Conservation (phyloP, 352 stramenopile species). For the Globisporangium canariense region DNA sequence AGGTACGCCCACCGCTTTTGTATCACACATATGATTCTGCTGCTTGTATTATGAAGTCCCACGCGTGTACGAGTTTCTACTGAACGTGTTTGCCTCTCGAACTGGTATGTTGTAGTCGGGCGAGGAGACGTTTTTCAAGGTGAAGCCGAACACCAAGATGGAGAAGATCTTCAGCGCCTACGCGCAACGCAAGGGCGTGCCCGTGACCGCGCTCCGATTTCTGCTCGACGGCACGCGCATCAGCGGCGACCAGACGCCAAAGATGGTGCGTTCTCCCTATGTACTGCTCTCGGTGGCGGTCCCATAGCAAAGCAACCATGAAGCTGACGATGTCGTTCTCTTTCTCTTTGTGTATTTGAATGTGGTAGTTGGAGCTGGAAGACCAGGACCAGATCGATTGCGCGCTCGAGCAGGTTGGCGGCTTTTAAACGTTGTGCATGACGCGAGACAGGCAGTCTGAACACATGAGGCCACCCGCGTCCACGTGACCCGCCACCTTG, state of each 20-base stretch:
- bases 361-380: slow-evolving; percentile 89
- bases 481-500: background rate
- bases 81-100: no score
- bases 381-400: slow-evolving; percentile 98
- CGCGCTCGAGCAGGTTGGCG: slow-evolving; percentile 89
- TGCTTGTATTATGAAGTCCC: no score
- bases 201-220: slow-evolving; percentile 90
- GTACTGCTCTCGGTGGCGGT: background rate
- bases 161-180: slow-evolving; percentile 97
- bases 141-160: slow-evolving; percentile 99
- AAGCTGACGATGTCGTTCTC: background rate
- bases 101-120: slow-evolving; percentile 46
- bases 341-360: background rate
- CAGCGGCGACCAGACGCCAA: slow-evolving; percentile 92
- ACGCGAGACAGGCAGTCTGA: background rate
- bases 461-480: no score
- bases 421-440: slow-evolving; percentile 30
- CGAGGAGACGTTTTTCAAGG: slow-evolving; percentile 98
- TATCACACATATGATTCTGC: no score
- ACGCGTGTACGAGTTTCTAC: no score
- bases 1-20: slow-evolving; percentile 26
- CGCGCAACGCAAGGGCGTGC: slow-evolving; percentile 93
- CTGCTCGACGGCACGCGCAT: slow-evolving; percentile 96
- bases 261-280: slow-evolving; percentile 53
- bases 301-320: no score